Conservation (phyloP, 148 eudicot species). For the Camellia japonica region DNA sequence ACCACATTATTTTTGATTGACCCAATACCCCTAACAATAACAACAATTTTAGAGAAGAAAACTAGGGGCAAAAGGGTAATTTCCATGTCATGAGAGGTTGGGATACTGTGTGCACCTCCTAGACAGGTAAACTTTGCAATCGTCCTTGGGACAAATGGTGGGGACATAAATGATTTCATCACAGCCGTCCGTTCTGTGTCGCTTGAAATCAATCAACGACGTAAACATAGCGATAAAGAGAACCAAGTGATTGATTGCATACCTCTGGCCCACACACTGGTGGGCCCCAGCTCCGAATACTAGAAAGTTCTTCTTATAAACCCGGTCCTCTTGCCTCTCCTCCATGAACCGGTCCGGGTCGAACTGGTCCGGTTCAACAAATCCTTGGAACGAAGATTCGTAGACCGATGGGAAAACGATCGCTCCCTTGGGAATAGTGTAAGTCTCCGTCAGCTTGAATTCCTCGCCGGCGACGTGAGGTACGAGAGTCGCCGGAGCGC, state of each 20-base stretch:
- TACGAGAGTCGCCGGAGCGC: slow-evolving; percentile 78
- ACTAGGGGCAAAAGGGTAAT: too few relatives aligned
- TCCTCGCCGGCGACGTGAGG: slow-evolving; percentile 75
- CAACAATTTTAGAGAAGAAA: background rate
- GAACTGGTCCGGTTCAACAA: slow-evolving; percentile 57
- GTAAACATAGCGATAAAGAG: slow-evolving; percentile 71
- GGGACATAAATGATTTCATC: slow-evolving; percentile 72
- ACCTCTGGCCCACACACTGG: slow-evolving; percentile 89
- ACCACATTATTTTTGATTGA: background rate
- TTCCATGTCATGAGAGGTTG: slow-evolving; percentile 14
- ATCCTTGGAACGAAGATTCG: slow-evolving; percentile 90
- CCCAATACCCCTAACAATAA: background rate
- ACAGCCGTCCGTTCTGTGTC: slow-evolving; percentile 69
- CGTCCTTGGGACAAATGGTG: slow-evolving; percentile 82
- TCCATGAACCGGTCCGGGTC: slow-evolving; percentile 87
- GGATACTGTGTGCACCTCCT: slow-evolving; percentile 28
- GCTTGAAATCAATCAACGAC: slow-evolving; percentile 57
- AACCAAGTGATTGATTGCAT: slow-evolving; percentile 65
- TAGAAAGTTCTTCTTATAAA: slow-evolving; percentile 59
- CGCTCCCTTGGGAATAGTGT: slow-evolving; percentile 66
- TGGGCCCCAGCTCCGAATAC: slow-evolving; percentile 87
- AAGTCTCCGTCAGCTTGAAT: slow-evolving; percentile 46
- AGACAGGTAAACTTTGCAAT: slow-evolving; percentile 58
- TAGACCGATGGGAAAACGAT: slow-evolving; percentile 81
- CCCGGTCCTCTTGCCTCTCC: slow-evolving; percentile 63